These are phyloP conservation scores for Jackrogersella minutella DNA, from an alignment of 495 filamentous ascomycete genomes.

Conservation along the genomic window DNA sequence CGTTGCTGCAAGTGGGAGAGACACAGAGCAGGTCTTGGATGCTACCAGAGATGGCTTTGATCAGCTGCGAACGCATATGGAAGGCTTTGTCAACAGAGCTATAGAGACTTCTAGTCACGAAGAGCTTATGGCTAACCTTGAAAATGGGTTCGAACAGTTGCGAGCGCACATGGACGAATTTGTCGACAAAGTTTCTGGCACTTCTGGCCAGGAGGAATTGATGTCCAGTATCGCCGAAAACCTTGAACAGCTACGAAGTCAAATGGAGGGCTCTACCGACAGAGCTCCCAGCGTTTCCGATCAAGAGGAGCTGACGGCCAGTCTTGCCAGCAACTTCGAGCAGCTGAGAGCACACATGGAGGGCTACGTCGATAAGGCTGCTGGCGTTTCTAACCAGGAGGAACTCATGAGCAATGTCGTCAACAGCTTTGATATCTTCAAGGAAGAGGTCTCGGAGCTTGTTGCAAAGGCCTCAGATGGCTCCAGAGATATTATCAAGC, in stretches of 20 bases:
- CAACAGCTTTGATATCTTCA: constrained; percentile 73
- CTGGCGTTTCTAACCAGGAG: constrained; percentile 73
- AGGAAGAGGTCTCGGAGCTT: constrained; percentile 70
- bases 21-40: constrained; percentile 84
- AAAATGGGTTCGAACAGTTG: constrained; percentile 80
- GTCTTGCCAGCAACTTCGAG: constrained; percentile 73
- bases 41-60: constrained; percentile 87
- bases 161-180: constrained; percentile 80
- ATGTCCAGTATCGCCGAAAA: constrained; percentile 53
- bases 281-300: constrained; percentile 69
- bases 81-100: constrained; percentile 59
- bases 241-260: constrained; percentile 58
- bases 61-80: constrained; percentile 76
- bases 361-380: constrained; percentile 73
- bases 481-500: constrained; percentile 73
- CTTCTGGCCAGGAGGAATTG: constrained; percentile 76
- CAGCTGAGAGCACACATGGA: constrained; percentile 67
- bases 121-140: constrained; percentile 79
- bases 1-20: constrained; percentile 73
- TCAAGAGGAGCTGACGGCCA: constrained; percentile 79
- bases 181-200: constrained; percentile 71
- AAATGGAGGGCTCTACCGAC: constrained; percentile 79
- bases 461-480: constrained; percentile 52
- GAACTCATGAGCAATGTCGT: constrained; percentile 80
- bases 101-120: constrained; percentile 65